These are phyloP conservation scores for Botrytis hyacinthi DNA, from an alignment of 2,329 filamentous ascomycete species.

Conservation along the genomic window DNA sequence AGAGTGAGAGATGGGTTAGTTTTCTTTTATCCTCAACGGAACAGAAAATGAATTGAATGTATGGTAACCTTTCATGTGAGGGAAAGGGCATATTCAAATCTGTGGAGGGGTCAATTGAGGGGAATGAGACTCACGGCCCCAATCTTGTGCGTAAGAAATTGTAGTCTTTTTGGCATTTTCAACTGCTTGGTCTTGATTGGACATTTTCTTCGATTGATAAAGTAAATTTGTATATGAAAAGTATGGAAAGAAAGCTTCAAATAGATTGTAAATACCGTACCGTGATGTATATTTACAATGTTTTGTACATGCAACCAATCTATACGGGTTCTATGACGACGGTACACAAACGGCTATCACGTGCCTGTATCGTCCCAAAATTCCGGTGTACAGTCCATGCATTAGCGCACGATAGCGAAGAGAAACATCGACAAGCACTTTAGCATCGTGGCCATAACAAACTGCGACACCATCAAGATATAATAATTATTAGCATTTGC, in stretches of 20 bases:
- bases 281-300: background rate
- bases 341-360: slow-evolving; percentile 6
- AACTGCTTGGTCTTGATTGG: slow-evolving; percentile 28
- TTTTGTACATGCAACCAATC: background rate
- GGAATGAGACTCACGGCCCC: slow-evolving; percentile 47
- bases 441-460: slow-evolving; percentile 27
- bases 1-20: background rate
- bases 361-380: background rate
- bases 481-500: background rate
- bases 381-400: background rate
- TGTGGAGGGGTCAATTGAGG: background rate
- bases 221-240: background rate
- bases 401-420: slow-evolving; percentile 20
- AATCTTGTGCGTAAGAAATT: slow-evolving; percentile 48
- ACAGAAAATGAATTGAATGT: background rate
- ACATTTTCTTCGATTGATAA: slow-evolving; percentile 24
- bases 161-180: slow-evolving; percentile 41
- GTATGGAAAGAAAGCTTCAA: background rate
- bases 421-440: slow-evolving; percentile 13
- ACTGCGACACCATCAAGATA: background rate
- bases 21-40: background rate
- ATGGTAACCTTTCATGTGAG: background rate
- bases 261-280: background rate
- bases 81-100: background rate
- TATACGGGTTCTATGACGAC: background rate